Conservation (phyloP, 192 early-diverging fungal genomes). For the Gaertneriomyces semiglobifer region DNA sequence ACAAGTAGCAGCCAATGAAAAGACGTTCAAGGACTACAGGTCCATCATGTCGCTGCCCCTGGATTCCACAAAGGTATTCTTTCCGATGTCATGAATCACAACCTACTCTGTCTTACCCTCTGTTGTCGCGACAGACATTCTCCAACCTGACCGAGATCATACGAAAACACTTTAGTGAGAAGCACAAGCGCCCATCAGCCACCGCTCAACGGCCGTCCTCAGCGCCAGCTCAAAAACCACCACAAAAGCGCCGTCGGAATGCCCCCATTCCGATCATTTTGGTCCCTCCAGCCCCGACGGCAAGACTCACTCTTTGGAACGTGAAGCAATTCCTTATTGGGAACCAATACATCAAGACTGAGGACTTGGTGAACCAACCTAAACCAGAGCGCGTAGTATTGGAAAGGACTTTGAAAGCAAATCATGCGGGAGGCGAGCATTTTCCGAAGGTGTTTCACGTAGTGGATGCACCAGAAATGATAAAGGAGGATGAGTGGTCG, state of each 20-base stretch:
- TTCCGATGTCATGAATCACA: background rate
- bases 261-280: conserved; percentile 78
- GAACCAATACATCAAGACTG: conserved; percentile 59
- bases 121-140: conserved; percentile 8
- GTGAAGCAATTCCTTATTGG: conserved; percentile 78
- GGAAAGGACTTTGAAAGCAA: conserved; percentile 42
- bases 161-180: conserved; percentile 15
- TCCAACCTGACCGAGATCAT: conserved; percentile 15
- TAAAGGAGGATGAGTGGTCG: conserved; percentile 79
- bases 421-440: conserved; percentile 42
- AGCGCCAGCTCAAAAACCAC: background rate
- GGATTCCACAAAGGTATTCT: background rate
- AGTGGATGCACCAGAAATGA: conserved; percentile 69
- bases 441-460: conserved; percentile 70
- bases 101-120: background rate
- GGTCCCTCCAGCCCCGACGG: conserved; percentile 80
- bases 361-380: conserved; percentile 55
- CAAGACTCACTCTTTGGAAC: conserved; percentile 85
- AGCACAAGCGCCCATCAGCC: conserved; percentile 6
- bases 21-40: conserved; percentile 5
- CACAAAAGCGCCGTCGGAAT: conserved; percentile 2
- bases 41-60: background rate
- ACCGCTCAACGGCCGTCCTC: background rate
- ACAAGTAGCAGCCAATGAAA: conserved; percentile 8
- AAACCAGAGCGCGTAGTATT: conserved; percentile 67